Conservation (phyloP, 208 protist species). For the Eutreptiella sp. region DNA sequence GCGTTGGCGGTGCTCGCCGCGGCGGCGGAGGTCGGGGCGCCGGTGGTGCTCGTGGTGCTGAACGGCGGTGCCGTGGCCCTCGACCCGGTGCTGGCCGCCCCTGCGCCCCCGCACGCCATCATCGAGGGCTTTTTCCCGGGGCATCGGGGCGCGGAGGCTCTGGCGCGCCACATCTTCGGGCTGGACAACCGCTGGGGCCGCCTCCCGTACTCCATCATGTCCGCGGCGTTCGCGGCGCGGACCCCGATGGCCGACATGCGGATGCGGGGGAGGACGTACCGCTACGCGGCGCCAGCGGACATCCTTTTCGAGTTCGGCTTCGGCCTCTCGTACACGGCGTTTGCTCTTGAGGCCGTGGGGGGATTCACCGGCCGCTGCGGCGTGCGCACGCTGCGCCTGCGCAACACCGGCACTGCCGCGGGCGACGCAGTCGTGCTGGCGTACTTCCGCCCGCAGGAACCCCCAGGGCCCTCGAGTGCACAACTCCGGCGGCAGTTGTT, state of each 20-base stretch:
- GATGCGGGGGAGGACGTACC: slow-evolving; percentile 35
- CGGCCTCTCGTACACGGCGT: slow-evolving; percentile 33
- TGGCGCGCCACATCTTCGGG: slow-evolving; percentile 31
- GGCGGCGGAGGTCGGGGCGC: background rate
- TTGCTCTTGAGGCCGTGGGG: too few relatives aligned
- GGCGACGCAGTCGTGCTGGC: slow-evolving; percentile 16
- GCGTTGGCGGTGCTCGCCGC: background rate
- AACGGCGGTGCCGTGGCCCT: slow-evolving; percentile 23
- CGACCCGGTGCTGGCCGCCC: too few relatives aligned
- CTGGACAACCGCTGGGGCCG: slow-evolving; percentile 27
- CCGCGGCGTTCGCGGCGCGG: slow-evolving; percentile 1
- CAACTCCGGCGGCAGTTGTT: too few relatives aligned
- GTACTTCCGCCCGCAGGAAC: too few relatives aligned
- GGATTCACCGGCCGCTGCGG: too few relatives aligned
- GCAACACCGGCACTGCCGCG: slow-evolving; percentile 9
- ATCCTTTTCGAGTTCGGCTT: slow-evolving; percentile 29
- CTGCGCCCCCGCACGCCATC: too few relatives aligned
- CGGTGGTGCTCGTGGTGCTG: slow-evolving; percentile 25
- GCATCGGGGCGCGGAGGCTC: slow-evolving; percentile 23
- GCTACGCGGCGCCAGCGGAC: slow-evolving; percentile 22
- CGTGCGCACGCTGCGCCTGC: background rate
- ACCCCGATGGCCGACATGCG: slow-evolving; percentile 13
- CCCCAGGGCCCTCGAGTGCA: too few relatives aligned
- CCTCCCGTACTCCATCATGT: slow-evolving; percentile 22
- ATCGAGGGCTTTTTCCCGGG: slow-evolving; percentile 31